These are phyloP conservation scores for Lasiodiplodia theobromae DNA, from an alignment of 2,329 filamentous ascomycete genomes.

Conservation along the genomic window DNA sequence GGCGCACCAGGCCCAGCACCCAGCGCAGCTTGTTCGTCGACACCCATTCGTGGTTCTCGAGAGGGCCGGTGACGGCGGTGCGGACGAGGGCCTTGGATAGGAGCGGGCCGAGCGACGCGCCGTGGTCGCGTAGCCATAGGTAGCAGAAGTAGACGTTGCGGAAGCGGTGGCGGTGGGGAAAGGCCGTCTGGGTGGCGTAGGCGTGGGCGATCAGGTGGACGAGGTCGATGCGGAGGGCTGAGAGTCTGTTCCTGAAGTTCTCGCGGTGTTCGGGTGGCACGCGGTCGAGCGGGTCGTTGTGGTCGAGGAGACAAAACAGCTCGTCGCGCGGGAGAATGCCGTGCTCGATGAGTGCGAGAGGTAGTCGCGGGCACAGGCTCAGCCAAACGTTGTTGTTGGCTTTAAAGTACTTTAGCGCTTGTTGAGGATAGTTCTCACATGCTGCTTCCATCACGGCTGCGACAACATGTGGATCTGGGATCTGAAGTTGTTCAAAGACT, in stretches of 20 bases:
- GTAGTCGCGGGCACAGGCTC: conserved; percentile 17
- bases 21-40: conserved; percentile 6
- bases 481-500: neutral
- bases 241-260: neutral
- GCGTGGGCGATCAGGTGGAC: conserved; percentile 24
- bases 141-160: conserved; percentile 30
- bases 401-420: conserved; percentile 20
- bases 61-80: conserved; percentile 12
- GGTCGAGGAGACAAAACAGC: conserved; percentile 15
- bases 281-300: neutral
- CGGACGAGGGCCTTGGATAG: conserved; percentile 27
- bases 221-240: conserved; percentile 11
- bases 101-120: conserved; percentile 11
- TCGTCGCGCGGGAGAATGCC: conserved; percentile 21
- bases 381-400: conserved; percentile 6
- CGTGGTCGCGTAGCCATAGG: conserved; percentile 14
- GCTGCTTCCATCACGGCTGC: conserved; percentile 9
- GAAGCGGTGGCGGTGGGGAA: conserved; percentile 12
- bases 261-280: neutral
- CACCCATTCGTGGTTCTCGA: conserved; percentile 28
- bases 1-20: conserved; percentile 13
- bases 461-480: neutral
- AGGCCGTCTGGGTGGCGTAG: conserved; percentile 3
- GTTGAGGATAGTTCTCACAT: neutral
- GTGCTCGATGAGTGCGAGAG: conserved; percentile 21